phyloP scores from a whole-genome alignment of 2,329 filamentous ascomycete genomes.

The Pseudogymnoascus sp. region DNA sequence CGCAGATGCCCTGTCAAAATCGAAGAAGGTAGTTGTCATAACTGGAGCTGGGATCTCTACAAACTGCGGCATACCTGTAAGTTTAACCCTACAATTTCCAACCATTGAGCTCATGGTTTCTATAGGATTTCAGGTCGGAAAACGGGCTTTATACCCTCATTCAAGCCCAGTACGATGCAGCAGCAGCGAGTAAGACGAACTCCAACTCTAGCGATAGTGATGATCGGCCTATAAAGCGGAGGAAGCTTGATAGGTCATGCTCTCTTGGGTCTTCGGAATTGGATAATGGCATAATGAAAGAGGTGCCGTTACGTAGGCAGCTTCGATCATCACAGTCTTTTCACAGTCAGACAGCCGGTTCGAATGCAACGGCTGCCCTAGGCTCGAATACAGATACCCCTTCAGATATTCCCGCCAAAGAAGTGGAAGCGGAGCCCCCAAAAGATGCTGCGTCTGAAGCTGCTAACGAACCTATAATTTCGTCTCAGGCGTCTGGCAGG shows the following conservation, averaged over 20 bases:
- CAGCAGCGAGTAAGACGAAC: slow-evolving; percentile 31
- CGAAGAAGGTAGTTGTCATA: slow-evolving; percentile 61
- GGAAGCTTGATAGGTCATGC: slow-evolving; percentile 14
- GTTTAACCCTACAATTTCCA: slow-evolving; percentile 20
- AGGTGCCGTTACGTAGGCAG: background rate
- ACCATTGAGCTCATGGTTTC: slow-evolving; percentile 14
- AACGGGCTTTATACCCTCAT: slow-evolving; percentile 66
- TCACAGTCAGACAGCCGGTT: background rate
- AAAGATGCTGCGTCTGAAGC: background rate
- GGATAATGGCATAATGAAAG: background rate
- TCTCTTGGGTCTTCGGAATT: background rate
- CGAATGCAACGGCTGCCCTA: background rate
- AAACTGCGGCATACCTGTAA: slow-evolving; percentile 65
- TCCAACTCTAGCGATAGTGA: slow-evolving; percentile 26
- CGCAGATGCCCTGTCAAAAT: slow-evolving; percentile 54
- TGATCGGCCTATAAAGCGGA: slow-evolving; percentile 26
- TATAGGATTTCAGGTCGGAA: slow-evolving; percentile 61
- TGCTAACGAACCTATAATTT: slow-evolving; percentile 8
- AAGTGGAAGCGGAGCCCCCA: background rate
- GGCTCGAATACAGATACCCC: background rate
- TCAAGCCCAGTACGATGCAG: slow-evolving; percentile 54
- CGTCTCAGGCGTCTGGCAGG: slow-evolving; percentile 17
- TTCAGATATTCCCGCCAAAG: background rate
- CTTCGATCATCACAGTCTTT: background rate
- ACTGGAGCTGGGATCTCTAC: slow-evolving; percentile 69